Base-by-base conservation (phyloP, 352 stramenopile genomes). In the Halophytophthora polymorphica region DNA sequence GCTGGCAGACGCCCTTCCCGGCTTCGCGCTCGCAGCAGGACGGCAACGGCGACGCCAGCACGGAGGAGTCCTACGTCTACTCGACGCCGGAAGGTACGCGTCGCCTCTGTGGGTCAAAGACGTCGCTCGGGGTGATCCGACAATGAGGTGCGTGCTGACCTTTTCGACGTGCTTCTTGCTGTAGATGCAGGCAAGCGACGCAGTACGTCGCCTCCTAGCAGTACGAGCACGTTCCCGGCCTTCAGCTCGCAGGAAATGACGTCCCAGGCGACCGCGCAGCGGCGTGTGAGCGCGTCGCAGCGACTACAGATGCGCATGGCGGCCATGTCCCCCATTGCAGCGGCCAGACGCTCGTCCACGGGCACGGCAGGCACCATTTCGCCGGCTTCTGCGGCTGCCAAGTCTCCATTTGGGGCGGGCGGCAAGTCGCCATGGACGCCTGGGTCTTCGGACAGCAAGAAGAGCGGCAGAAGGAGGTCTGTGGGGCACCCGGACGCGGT, bases 41-140 rank as follows among this genome's bases (percentile, higher is more conserved):
- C 1, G 19, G 19, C 11, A 46, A 50, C 6, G 50, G 58, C 22
- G 58, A 63, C 11, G 38, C 69, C 14, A 43, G 65, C 25, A 63
- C 45, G 22, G 73, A 76, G 34, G 59, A 62, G 11, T 92, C 81
- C 22, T 92, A 90, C 44, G 74, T 88, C 21, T 92, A 90, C 61
- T 64, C 50, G 22, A 92, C 81, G 0, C 78, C 81, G 2, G 47
- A 64, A 45, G 45, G 56, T 45, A 45, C 15, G 40, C 2, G 3
- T 15, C 4, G 25, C 8, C 8, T 31, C 25, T 8, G 25, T 4
- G 25, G 8, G 25, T 31, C 15, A 37, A 2, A 31, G 1, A n/a
- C n/a, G n/a, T n/a, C n/a, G n/a, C n/a, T n/a, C n/a, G 11, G 28
- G 15, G 6, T 22, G 28, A 25, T n/a, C 18, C 2, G n/a, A 12